Evolutionary conservation across 306 rosid genomes (phyloP).

Genomic region (Cercis canadensis): DNA sequence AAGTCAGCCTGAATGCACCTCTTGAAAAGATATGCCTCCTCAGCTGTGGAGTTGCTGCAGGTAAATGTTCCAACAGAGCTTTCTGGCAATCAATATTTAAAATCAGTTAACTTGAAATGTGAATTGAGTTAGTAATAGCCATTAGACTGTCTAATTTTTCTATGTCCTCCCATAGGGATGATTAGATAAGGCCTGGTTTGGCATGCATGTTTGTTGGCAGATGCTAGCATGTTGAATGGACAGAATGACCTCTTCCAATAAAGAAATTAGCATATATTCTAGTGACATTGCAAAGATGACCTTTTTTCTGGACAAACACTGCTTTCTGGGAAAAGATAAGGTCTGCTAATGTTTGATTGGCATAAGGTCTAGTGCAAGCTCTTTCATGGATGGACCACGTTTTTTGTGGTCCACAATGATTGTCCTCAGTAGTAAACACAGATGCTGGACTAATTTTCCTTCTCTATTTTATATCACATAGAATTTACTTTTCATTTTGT

Average conservation of each 20-base stretch:
- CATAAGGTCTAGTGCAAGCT: constrained; percentile 5
- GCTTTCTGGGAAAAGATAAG: too few species aligned
- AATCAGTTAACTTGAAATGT: neutral
- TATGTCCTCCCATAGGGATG: neutral
- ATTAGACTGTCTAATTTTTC: neutral
- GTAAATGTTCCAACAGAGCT: constrained; percentile 47
- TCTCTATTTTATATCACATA: neutral
- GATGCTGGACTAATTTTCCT: constrained; percentile 14
- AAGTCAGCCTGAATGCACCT: constrained; percentile 67
- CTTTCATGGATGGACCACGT: neutral
- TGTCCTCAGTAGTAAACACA: neutral
- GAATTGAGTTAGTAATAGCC: neutral
- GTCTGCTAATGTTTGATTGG: neutral
- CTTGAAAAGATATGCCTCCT: constrained; percentile 88
- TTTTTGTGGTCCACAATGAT: neutral
- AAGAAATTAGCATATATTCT: neutral
- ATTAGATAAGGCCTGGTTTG: constrained; percentile 5
- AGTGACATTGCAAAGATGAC: too few species aligned
- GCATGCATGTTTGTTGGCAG: neutral
- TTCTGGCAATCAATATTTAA: neutral
- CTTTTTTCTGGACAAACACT: too few species aligned
- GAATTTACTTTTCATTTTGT: neutral
- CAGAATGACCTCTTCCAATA: neutral
- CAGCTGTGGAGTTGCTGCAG: constrained; percentile 97
- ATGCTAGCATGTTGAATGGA: neutral